Evolutionary conservation across 1,284 basidiomycete species (phyloP).

Genomic region (Fomitopsis betulina): DNA sequence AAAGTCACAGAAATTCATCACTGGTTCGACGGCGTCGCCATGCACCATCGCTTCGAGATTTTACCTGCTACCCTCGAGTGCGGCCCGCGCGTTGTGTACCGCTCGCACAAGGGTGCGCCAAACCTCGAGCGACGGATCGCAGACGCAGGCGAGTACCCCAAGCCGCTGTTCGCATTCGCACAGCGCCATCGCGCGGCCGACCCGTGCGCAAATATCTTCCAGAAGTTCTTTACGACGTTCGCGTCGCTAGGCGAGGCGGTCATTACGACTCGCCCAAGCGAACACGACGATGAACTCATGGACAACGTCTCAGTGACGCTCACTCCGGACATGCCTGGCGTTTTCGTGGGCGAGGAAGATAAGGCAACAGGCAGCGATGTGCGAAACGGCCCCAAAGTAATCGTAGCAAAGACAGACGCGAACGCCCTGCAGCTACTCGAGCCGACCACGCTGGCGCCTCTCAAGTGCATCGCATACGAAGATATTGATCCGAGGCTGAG

Average conservation of each 20-base stretch:
- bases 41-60: slow-evolving; percentile 24
- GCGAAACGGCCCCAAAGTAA: neutral
- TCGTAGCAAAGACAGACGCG: slow-evolving; percentile 31
- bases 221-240: slow-evolving; percentile 23
- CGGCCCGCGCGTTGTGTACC: slow-evolving; percentile 15
- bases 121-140: slow-evolving; percentile 14
- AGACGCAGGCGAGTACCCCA: slow-evolving; percentile 10
- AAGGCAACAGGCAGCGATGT: neutral
- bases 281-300: neutral
- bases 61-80: slow-evolving; percentile 5
- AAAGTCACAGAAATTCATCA: slow-evolving; percentile 18
- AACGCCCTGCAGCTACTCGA: slow-evolving; percentile 26
- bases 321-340: slow-evolving; percentile 21
- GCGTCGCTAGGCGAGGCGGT: neutral
- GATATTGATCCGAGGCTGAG: slow-evolving; percentile 29
- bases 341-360: neutral
- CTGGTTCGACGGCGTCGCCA: slow-evolving; percentile 26
- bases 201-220: slow-evolving; percentile 22
- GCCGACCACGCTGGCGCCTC: slow-evolving; percentile 31
- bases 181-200: slow-evolving; percentile 12
- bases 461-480: slow-evolving; percentile 23
- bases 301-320: slow-evolving; percentile 20
- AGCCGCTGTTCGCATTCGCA: slow-evolving; percentile 13
- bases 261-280: neutral
- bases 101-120: slow-evolving; percentile 14